Conservation (phyloP, 495 filamentous ascomycete genomes). For the Margaritispora aquatica region DNA sequence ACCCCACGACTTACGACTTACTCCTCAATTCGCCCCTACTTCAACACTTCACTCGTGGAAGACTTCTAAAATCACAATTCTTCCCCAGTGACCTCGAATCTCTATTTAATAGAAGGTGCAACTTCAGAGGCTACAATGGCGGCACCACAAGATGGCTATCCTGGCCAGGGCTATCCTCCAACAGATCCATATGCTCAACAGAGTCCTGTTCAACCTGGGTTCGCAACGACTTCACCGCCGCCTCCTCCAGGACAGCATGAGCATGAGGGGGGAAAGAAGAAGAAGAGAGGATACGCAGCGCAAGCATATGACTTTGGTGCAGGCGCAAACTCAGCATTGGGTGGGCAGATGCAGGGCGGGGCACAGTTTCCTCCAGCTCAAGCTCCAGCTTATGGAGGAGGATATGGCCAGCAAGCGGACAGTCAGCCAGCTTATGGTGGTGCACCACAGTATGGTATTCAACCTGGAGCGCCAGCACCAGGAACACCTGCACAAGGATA, state of each 20-base stretch:
- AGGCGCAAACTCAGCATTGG: slow-evolving; percentile 76
- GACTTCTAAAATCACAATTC: neutral
- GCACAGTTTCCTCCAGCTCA: slow-evolving; percentile 26
- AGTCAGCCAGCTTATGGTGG: slow-evolving; percentile 49
- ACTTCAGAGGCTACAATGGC: slow-evolving; percentile 33
- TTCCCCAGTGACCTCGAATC: neutral
- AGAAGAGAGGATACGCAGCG: slow-evolving; percentile 89
- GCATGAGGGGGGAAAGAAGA: slow-evolving; percentile 57
- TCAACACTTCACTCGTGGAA: no score
- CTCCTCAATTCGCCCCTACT: neutral
- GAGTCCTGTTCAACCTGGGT: slow-evolving; percentile 26
- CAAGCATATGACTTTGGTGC: slow-evolving; percentile 89
- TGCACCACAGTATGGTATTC: slow-evolving; percentile 53
- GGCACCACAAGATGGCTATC: slow-evolving; percentile 51
- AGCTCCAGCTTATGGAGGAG: slow-evolving; percentile 24
- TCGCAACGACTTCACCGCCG: slow-evolving; percentile 33
- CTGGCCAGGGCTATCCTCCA: slow-evolving; percentile 60
- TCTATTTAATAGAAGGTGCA: no score
- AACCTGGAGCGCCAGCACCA: slow-evolving; percentile 32
- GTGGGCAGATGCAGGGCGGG: slow-evolving; percentile 47
- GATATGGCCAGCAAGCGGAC: slow-evolving; percentile 18
- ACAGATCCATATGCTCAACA: slow-evolving; percentile 36
- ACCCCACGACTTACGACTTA: neutral
- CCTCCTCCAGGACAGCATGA: slow-evolving; percentile 32
- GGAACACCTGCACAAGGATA: slow-evolving; percentile 19